These are phyloP conservation scores for Saccharomyces hybrid DNA, from an alignment of 1,139 yeast genomes.

Conservation along the genomic window DNA sequence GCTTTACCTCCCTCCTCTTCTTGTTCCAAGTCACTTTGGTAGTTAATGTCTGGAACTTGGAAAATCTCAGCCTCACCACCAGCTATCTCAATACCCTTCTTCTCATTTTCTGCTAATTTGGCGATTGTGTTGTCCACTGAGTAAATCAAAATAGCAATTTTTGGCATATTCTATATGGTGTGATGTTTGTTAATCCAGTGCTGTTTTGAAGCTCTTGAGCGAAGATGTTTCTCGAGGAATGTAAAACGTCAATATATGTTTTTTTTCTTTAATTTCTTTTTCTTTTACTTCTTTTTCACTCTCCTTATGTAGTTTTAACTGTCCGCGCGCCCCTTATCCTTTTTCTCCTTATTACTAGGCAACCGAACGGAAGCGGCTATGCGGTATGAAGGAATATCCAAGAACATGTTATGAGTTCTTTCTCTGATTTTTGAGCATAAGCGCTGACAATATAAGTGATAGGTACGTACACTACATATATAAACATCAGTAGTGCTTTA, in stretches of 20 bases:
- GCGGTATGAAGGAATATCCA: no score
- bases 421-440: not conserved
- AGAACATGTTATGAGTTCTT: no score
- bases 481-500: not conserved
- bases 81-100: conserved; percentile 56
- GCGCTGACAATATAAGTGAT: not conserved
- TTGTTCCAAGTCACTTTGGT: conserved; percentile 36
- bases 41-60: conserved; percentile 66
- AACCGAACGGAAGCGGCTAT: not conserved
- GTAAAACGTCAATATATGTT: not conserved
- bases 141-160: conserved; percentile 52
- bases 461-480: not conserved
- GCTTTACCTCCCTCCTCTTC: conserved; percentile 28
- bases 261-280: not conserved
- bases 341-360: not conserved
- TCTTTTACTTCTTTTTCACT: not conserved
- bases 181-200: not conserved
- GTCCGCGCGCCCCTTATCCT: not conserved
- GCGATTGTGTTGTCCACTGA: conserved; percentile 68
- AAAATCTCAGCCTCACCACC: conserved; percentile 60
- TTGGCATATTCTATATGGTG: conserved; percentile 7
- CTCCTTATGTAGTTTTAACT: not conserved
- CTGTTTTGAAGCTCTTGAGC: not conserved
- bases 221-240: not conserved
- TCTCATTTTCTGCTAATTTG: conserved; percentile 51